Conservation (phyloP, 768 basidiomycete genomes). For the Tylopilus vinaceipallidus region DNA sequence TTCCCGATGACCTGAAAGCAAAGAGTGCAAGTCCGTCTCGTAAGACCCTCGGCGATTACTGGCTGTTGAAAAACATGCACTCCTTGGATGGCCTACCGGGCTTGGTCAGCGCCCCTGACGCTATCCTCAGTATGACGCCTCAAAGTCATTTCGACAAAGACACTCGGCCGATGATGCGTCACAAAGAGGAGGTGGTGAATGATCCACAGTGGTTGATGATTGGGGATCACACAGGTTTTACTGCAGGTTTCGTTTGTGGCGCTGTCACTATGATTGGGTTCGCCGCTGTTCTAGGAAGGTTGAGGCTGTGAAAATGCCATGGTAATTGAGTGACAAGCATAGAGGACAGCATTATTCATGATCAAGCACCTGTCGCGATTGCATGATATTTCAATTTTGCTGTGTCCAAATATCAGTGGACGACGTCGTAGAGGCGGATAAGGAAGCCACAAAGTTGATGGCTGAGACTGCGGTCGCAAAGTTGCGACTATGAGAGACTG, state of each 20-base stretch:
- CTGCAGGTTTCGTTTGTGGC: constrained; percentile 19
- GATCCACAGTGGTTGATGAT: not conserved
- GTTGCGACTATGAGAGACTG: no score
- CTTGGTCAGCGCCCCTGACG: constrained; percentile 31
- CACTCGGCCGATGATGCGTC: constrained; percentile 9
- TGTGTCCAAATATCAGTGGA: not conserved
- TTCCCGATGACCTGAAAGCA: not conserved
- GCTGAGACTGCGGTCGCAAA: not conserved
- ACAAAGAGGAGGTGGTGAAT: not conserved
- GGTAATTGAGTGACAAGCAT: no score
- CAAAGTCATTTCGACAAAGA: constrained; percentile 21
- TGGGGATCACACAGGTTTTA: constrained; percentile 10
- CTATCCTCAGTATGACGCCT: constrained; percentile 7
- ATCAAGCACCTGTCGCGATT: no score
- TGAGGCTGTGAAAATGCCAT: not conserved
- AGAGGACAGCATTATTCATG: not conserved
- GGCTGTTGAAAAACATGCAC: constrained; percentile 45
- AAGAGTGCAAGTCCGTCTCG: constrained; percentile 3
- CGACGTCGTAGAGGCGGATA: not conserved
- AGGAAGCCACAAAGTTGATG: not conserved
- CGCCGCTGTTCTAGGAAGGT: constrained; percentile 6
- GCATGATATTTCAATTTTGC: no score
- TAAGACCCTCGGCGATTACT: constrained; percentile 49
- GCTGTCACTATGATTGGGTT: constrained; percentile 9
- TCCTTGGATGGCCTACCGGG: constrained; percentile 64